Conservation (phyloP, 106 monocot genomes). For the Gastrodia elata region DNA sequence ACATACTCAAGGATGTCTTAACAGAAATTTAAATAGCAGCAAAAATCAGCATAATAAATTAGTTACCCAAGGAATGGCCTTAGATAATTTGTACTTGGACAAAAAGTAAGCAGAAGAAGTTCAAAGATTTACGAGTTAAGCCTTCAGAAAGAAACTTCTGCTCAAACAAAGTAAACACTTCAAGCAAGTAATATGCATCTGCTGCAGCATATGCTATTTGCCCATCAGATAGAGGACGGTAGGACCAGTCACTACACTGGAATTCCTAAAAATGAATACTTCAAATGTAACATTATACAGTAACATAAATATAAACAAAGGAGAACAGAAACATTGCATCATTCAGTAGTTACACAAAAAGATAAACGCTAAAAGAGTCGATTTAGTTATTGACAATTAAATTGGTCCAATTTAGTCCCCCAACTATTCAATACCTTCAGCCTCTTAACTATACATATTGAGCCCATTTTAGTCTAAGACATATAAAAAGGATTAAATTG, state of each 20-base stretch:
- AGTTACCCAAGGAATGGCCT: neutral
- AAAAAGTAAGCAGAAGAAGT: neutral
- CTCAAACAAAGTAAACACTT: conserved; percentile 61
- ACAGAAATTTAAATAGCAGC: neutral
- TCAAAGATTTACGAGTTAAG: conserved; percentile 13
- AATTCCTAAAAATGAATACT: conserved; percentile 48
- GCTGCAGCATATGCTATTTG: conserved; percentile 87
- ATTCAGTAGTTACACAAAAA: neutral
- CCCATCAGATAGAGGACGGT: conserved; percentile 65
- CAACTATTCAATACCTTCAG: too few relatives aligned
- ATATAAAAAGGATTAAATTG: too few relatives aligned
- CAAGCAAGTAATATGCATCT: conserved; percentile 91
- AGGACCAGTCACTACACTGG: conserved; percentile 96
- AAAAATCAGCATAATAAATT: neutral
- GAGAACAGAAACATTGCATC: neutral
- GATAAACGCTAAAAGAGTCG: too few relatives aligned
- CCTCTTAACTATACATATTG: too few relatives aligned
- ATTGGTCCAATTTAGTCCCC: too few relatives aligned
- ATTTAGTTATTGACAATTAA: too few relatives aligned
- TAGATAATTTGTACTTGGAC: neutral
- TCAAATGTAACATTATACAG: conserved; percentile 6
- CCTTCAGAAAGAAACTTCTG: conserved; percentile 40
- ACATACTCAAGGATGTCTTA: neutral
- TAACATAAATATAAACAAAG: neutral
- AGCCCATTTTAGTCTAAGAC: too few relatives aligned